A percentile compares a stretch with the other conserved stretches of the same genome.
phyloP scores from a whole-genome alignment of 495 filamentous ascomycete species.

The Penicillium egyptiacum region DNA sequence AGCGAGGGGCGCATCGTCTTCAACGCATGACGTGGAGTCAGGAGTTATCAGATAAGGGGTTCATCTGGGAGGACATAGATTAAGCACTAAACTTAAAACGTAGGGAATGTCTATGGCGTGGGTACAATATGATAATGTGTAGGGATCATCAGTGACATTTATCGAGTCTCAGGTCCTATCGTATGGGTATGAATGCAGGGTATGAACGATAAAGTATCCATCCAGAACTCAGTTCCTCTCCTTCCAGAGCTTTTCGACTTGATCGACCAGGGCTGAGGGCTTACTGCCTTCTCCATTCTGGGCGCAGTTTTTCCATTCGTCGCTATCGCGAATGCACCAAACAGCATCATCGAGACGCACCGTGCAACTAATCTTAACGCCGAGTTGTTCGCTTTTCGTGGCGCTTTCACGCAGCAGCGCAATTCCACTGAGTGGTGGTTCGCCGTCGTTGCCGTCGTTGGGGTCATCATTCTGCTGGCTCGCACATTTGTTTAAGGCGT shows the following conservation, averaged over 20 bases:
- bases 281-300: constrained; percentile 53
- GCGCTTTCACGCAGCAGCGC: constrained; percentile 76
- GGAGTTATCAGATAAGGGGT: too few species aligned
- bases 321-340: constrained; percentile 82
- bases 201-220: not conserved
- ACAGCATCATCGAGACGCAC: constrained; percentile 73
- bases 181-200: constrained; percentile 6
- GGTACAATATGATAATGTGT: not conserved
- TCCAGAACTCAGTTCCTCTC: constrained; percentile 30
- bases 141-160: constrained; percentile 2
- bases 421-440: constrained; percentile 49
- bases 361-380: constrained; percentile 83
- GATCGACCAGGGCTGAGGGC: constrained; percentile 70
- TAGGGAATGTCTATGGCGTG: too few species aligned
- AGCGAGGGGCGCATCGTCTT: too few species aligned
- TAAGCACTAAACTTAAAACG: not conserved
- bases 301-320: constrained; percentile 77
- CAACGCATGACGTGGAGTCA: too few species aligned
- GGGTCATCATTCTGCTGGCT: constrained; percentile 47
- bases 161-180: constrained; percentile 4
- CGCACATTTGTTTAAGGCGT: constrained; percentile 74
- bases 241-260: constrained; percentile 56
- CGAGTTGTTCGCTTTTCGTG: constrained; percentile 61
- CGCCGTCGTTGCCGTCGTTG: constrained; percentile 60
- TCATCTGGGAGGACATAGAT: not conserved